Percentiles rank a stretch among this genome's conserved stretches.
phyloP scores from a whole-genome alignment of 106 monocot species.

The Dioscorea dumetorum region DNA sequence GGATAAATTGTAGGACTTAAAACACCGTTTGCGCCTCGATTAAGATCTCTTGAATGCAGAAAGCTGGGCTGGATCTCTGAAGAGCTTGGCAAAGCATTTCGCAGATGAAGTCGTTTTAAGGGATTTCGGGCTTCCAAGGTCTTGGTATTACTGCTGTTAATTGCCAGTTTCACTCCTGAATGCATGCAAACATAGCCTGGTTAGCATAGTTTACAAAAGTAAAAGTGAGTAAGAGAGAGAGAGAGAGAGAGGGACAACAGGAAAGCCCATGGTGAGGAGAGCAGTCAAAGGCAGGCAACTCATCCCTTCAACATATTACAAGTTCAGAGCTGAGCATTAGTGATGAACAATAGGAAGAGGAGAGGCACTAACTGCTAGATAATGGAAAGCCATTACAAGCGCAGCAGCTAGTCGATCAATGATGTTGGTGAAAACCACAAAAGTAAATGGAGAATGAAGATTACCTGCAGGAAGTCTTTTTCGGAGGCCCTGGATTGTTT shows the following conservation, averaged over 20 bases:
- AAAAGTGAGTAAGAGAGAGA: background rate
- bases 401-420: background rate
- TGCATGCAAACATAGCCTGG: too few relatives aligned
- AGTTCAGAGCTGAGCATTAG: background rate
- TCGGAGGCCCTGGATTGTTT: too few relatives aligned
- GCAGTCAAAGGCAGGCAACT: background rate
- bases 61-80: background rate
- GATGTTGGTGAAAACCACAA: too few relatives aligned
- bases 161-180: conserved; percentile 4
- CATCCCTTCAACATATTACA: background rate
- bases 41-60: background rate
- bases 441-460: too few relatives aligned
- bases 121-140: background rate
- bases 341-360: background rate
- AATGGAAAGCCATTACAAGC: background rate
- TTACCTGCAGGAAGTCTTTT: too few relatives aligned
- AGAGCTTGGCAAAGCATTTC: background rate
- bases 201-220: background rate
- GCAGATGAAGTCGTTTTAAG: background rate
- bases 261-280: background rate
- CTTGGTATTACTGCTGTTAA: background rate
- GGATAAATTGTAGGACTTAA: background rate
- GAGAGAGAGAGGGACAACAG: background rate
- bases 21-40: background rate
- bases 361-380: background rate